Base-by-base conservation (phyloP, 306 rosid species). In the Vachellia collinsii region DNA sequence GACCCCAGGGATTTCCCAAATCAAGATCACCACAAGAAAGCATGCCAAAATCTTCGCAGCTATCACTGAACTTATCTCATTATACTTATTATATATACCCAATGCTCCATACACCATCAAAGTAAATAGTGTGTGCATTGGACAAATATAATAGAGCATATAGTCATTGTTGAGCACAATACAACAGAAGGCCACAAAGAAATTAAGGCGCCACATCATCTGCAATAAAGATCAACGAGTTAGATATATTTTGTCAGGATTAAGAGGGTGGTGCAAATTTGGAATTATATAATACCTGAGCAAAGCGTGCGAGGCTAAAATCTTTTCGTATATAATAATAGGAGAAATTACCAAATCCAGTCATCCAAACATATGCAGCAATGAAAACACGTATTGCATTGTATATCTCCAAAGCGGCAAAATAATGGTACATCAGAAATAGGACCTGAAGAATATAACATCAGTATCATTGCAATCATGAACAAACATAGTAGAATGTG, bases 331-430 rank as follows among this genome's bases (percentile, higher is more conserved):
- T 81, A 82, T 96, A 96, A 84, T 96, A 96, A 79, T 96, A 96
- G 75, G 99, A 96, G 87, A 96, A 96, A 88, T 96, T 96, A 9
- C 98, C 98, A 93, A 96, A 96, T 76, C 99, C 99, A 80, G 99
- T 96, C 98, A 96, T 92, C 98, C 98, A 96, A 87, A 96, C 98
- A 88, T 96, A 96, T 23, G 99, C 99, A 79, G 99, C 99, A 90
- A 96, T 96, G 82, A 96, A 96, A 53, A 96, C 16, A 54, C 98
- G 97, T 29, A 96, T 96, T 72, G 99, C 97, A 76, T 96, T 96
- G 88, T 96, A 96, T 81, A 96, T 96, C 93, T 96, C 99, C 23
- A 89, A 81, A 19, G 98, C 98, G 85, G 98, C 97, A 84, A 96
- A 96, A 88, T 96, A 96, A 83, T 96, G 99, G 77, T 96, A 96